phyloP scores from a whole-genome alignment of 495 filamentous ascomycete species.

The Aspergillus asperescens region DNA sequence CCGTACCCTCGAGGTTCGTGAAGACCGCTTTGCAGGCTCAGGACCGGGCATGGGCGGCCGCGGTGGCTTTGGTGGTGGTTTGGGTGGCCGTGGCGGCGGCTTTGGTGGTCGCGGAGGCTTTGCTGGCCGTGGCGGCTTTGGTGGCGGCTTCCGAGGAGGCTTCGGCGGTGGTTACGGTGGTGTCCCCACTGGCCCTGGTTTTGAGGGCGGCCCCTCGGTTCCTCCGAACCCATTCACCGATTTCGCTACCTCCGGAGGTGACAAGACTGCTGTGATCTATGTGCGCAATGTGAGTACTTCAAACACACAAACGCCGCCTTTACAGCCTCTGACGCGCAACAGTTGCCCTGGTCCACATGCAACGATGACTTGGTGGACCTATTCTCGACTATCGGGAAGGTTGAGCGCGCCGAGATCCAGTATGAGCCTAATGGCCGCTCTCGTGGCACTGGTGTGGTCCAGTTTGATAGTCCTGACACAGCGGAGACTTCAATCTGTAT shows the following conservation, averaged over 20 bases:
- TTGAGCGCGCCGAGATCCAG: conserved; percentile 96
- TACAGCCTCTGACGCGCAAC: conserved; percentile 10
- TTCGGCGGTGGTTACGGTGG: conserved; percentile 28
- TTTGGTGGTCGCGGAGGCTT: conserved; percentile 49
- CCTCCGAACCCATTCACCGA: conserved; percentile 97
- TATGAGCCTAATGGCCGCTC: conserved; percentile 96
- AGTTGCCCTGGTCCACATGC: conserved; percentile 98
- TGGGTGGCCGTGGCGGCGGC: conserved; percentile 50
- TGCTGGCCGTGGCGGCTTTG: conserved; percentile 43
- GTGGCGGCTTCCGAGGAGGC: conserved; percentile 36
- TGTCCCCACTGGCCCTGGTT: conserved; percentile 20
- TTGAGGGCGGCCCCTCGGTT: conserved; percentile 38
- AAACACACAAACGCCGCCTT: not conserved
- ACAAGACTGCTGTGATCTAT: conserved; percentile 78
- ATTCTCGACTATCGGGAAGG: conserved; percentile 96
- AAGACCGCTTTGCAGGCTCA: conserved; percentile 84
- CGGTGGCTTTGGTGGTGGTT: conserved; percentile 47
- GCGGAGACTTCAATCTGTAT: conserved; percentile 85
- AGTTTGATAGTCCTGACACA: conserved; percentile 77
- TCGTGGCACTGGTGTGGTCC: conserved; percentile 88
- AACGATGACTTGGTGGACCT: conserved; percentile 95
- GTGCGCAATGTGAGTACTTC: conserved; percentile 83
- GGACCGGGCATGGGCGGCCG: conserved; percentile 47
- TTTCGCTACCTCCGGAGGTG: conserved; percentile 80
- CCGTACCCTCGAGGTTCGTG: conserved; percentile 85